Evolutionary conservation across 495 filamentous ascomycete genomes (phyloP).

Genomic region (Diplogelasinospora grovesii): DNA sequence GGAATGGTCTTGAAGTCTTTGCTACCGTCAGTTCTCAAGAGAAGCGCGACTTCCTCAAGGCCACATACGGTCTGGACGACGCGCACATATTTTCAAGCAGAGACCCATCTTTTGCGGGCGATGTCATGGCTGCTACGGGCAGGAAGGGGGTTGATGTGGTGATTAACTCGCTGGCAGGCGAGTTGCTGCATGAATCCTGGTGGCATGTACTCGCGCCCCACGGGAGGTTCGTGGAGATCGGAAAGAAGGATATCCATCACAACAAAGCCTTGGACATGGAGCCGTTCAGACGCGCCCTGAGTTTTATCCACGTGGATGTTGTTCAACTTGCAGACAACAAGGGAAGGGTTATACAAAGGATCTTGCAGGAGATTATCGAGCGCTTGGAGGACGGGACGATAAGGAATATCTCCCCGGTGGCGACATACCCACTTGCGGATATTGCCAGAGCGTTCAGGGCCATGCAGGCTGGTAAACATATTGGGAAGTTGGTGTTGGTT

Average conservation of each 20-base stretch:
- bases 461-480: constrained; percentile 44
- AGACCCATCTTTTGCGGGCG: constrained; percentile 28
- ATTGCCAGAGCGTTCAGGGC: constrained; percentile 40
- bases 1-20: constrained; percentile 46
- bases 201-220: constrained; percentile 43
- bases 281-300: constrained; percentile 36
- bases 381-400: no score
- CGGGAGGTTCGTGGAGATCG: constrained; percentile 47
- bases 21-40: constrained; percentile 32
- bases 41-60: constrained; percentile 38
- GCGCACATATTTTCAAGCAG: constrained; percentile 44
- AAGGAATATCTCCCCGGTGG: no score
- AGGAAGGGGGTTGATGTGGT: constrained; percentile 45
- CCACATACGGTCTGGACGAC: constrained; percentile 36
- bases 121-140: constrained; percentile 36
- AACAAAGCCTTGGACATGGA: constrained; percentile 32
- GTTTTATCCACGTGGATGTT: constrained; percentile 41
- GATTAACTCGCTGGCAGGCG: constrained; percentile 47
- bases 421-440: constrained; percentile 31
- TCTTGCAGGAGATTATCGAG: no score
- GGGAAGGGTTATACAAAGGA: no score
- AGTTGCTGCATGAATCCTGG: constrained; percentile 41
- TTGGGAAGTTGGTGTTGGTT: constrained; percentile 44
- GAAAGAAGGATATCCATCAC: constrained; percentile 26
- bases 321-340: constrained; percentile 33